These are phyloP conservation scores for Aureobasidium melanogenum DNA, from an alignment of 2,329 filamentous ascomycete genomes.

Conservation along the genomic window DNA sequence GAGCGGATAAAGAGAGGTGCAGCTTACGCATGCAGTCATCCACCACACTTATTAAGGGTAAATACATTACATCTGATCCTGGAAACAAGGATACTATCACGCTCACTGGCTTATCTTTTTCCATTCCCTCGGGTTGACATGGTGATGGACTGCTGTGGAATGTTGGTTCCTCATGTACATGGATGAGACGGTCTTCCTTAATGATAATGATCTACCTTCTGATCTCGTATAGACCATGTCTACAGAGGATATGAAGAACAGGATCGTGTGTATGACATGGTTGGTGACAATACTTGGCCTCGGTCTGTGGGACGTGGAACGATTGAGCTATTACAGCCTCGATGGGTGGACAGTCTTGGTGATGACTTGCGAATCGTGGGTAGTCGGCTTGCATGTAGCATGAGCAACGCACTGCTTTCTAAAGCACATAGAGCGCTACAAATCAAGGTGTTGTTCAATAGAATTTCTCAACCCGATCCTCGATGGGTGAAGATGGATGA, in stretches of 20 bases:
- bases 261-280: too few relatives aligned
- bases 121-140: slow-evolving; percentile 1
- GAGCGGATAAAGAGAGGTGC: neutral
- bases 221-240: neutral
- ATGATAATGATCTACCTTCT: neutral
- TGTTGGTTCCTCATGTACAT: neutral
- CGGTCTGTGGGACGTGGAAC: neutral
- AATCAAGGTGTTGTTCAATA: neutral
- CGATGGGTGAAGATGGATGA: neutral
- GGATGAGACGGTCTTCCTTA: neutral
- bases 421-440: neutral
- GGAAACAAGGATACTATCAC: neutral
- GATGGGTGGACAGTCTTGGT: neutral
- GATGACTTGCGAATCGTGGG: neutral
- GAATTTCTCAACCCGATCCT: neutral
- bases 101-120: neutral
- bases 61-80: neutral
- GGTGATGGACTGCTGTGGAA: neutral
- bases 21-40: neutral
- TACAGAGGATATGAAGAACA: too few relatives aligned
- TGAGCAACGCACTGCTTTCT: neutral
- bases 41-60: neutral
- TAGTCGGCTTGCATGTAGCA: too few relatives aligned
- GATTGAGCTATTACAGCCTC: neutral
- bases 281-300: neutral